Evolutionary conservation across 768 basidiomycete species (phyloP).

Genomic region (Amanita fuliginea): DNA sequence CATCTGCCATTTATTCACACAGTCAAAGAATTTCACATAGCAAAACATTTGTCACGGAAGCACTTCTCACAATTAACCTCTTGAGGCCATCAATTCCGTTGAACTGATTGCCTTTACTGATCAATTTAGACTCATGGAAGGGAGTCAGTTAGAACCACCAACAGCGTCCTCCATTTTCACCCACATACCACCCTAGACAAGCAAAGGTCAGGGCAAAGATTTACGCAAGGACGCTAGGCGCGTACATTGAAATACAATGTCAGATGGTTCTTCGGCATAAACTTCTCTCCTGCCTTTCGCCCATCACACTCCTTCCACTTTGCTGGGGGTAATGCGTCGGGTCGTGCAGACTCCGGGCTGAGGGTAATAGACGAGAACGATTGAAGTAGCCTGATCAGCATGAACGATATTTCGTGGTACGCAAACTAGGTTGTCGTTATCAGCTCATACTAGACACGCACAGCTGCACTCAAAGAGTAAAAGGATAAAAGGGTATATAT

Average conservation of each 20-base stretch:
- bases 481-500: background rate
- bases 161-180: constrained; percentile 28
- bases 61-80: too few relatives aligned
- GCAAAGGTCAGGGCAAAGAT: background rate
- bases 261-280: constrained; percentile 41
- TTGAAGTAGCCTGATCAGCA: constrained; percentile 54
- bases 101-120: too few relatives aligned
- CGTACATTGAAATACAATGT: constrained; percentile 42
- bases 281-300: constrained; percentile 36
- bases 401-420: constrained; percentile 53
- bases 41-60: too few relatives aligned
- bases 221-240: background rate
- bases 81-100: too few relatives aligned
- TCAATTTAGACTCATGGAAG: too few relatives aligned
- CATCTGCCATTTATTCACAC: too few relatives aligned
- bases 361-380: constrained; percentile 38
- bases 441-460: background rate
- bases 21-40: too few relatives aligned
- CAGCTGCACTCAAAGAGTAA: too few relatives aligned
- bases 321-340: constrained; percentile 31
- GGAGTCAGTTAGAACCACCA: constrained; percentile 6
- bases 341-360: constrained; percentile 33
- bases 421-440: constrained; percentile 27
- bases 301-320: constrained; percentile 35
- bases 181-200: constrained; percentile 40